phyloP scores from a whole-genome alignment of 129 eudicot species.

The Tanacetum coccineum region DNA sequence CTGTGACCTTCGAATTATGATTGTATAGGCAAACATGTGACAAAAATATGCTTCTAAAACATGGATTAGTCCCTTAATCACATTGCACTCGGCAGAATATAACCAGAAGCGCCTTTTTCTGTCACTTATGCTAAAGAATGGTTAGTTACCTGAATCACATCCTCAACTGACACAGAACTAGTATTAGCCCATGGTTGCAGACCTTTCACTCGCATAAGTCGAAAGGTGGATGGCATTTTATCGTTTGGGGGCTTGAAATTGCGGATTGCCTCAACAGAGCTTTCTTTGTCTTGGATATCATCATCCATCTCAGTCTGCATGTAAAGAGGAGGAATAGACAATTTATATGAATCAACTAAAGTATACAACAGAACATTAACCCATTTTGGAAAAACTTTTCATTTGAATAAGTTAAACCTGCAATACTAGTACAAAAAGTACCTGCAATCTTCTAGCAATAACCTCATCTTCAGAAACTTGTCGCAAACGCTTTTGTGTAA shows the following conservation, averaged over 20 bases:
- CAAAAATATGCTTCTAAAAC: not conserved
- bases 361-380: not conserved
- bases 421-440: slow-evolving; percentile 11
- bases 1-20: not conserved
- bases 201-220: slow-evolving; percentile 77
- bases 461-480: slow-evolving; percentile 52
- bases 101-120: not conserved
- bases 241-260: slow-evolving; percentile 46
- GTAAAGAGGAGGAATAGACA: not conserved
- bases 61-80: not conserved
- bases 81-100: not conserved
- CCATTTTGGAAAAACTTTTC: slow-evolving; percentile 10
- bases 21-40: not conserved
- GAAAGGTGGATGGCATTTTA: slow-evolving; percentile 61
- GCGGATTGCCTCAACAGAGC: slow-evolving; percentile 46
- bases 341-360: slow-evolving; percentile 11
- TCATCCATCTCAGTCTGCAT: slow-evolving; percentile 32
- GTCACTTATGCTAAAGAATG: not conserved
- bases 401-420: not conserved
- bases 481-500: slow-evolving; percentile 38
- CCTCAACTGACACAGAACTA: slow-evolving; percentile 71
- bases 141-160: slow-evolving; percentile 71
- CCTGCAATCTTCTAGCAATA: slow-evolving; percentile 44
- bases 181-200: slow-evolving; percentile 92
- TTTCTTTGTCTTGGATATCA: slow-evolving; percentile 27